Percentiles rank a stretch among this genome's conserved stretches.
phyloP scores from a whole-genome alignment of 1,284 basidiomycete genomes.

The Microbotryum silenes-acaulis region DNA sequence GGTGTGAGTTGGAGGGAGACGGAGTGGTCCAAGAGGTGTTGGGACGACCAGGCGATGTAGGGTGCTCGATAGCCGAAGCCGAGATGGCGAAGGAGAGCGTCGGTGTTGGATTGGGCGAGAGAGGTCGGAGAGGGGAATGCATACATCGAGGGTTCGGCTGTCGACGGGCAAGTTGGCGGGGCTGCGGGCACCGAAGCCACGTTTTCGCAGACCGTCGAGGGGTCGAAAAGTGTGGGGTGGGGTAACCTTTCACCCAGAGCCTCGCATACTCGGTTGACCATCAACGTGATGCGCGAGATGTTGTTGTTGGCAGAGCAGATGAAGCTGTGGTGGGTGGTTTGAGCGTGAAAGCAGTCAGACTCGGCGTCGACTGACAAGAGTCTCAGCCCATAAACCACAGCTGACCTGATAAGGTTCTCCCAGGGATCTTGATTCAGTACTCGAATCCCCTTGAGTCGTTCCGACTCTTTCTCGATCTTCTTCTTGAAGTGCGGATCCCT shows the following conservation, averaged over 20 bases:
- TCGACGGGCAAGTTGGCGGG: constrained; percentile 15
- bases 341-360: neutral
- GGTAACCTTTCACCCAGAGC: constrained; percentile 31
- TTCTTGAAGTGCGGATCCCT: constrained; percentile 68
- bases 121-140: constrained; percentile 73
- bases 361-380: neutral
- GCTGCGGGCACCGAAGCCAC: neutral
- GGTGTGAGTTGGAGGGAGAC: constrained; percentile 40
- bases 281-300: constrained; percentile 80
- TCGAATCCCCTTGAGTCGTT: constrained; percentile 51
- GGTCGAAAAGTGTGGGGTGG: constrained; percentile 25
- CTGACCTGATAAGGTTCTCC: constrained; percentile 86
- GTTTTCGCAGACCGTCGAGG: constrained; percentile 1
- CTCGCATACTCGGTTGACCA: constrained; percentile 55
- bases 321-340: constrained; percentile 53
- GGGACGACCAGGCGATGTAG: constrained; percentile 76
- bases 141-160: constrained; percentile 50
- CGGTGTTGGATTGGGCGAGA: constrained; percentile 57
- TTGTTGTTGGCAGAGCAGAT: constrained; percentile 99
- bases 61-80: constrained; percentile 95
- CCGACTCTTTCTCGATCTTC: constrained; percentile 53
- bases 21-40: constrained; percentile 54
- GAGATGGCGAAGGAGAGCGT: constrained; percentile 61
- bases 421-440: constrained; percentile 90
- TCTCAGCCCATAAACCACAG: constrained; percentile 27